A percentile compares a stretch with the other conserved stretches of the same genome.
Evolutionary conservation across 2,329 filamentous ascomycete species (phyloP).

Genomic region (Stemphylium vesicarium): DNA sequence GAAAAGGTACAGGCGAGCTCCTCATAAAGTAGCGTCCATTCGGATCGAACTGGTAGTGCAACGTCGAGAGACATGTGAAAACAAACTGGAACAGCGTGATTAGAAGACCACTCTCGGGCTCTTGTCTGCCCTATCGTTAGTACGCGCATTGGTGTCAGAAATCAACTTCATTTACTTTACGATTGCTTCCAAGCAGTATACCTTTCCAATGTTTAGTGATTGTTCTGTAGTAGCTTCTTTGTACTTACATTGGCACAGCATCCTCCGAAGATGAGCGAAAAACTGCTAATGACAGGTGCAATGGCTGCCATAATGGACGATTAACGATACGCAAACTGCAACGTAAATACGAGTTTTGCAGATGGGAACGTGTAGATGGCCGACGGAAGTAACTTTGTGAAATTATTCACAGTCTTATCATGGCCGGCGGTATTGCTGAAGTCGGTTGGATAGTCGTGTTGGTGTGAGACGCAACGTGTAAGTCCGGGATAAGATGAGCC

Average conservation of each 20-base stretch:
- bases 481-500: slow-evolving; percentile 29
- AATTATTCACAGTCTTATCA: slow-evolving; percentile 13
- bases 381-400: background rate
- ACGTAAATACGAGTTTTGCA: background rate
- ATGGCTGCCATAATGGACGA: slow-evolving; percentile 39
- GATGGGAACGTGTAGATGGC: background rate
- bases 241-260: slow-evolving; percentile 85
- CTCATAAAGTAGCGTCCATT: slow-evolving; percentile 75
- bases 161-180: slow-evolving; percentile 72
- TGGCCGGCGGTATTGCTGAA: slow-evolving; percentile 8
- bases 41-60: slow-evolving; percentile 53
- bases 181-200: slow-evolving; percentile 95
- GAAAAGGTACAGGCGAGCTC: slow-evolving; percentile 79
- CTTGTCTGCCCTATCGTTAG: slow-evolving; percentile 64
- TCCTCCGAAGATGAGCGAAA: slow-evolving; percentile 89
- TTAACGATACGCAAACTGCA: background rate
- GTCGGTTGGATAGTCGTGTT: background rate
- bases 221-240: background rate
- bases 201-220: slow-evolving; percentile 57
- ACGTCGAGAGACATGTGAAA: slow-evolving; percentile 68
- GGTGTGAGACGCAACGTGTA: slow-evolving; percentile 39
- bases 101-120: slow-evolving; percentile 81
- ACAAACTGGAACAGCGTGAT: slow-evolving; percentile 60
- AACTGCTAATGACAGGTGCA: slow-evolving; percentile 61
- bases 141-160: background rate